phyloP scores from a whole-genome alignment of 768 basidiomycete genomes.

The Melanogaster broomeanus region DNA sequence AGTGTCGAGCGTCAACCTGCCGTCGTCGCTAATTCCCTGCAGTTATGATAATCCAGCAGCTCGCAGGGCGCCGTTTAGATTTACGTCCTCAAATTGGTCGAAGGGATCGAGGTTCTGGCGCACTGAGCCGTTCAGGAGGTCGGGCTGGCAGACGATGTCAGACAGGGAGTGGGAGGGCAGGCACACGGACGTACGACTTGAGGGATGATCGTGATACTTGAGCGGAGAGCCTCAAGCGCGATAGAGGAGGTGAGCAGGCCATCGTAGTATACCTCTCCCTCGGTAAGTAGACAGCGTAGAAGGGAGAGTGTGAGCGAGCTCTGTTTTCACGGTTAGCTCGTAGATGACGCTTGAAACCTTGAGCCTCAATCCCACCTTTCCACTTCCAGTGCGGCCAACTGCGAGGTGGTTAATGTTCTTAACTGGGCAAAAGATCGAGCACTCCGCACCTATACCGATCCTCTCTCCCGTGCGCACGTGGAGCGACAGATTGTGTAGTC shows the following conservation, averaged over 20 bases:
- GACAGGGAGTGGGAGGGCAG: not conserved
- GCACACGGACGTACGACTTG: constrained; percentile 23
- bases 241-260: constrained; percentile 47
- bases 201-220: constrained; percentile 62
- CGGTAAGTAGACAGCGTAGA: constrained; percentile 49
- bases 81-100: constrained; percentile 46
- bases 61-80: constrained; percentile 40
- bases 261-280: constrained; percentile 56
- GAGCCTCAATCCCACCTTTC: too few relatives aligned
- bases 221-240: constrained; percentile 57
- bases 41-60: constrained; percentile 38
- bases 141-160: constrained; percentile 26
- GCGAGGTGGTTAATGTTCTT: not conserved
- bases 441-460: constrained; percentile 7
- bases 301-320: constrained; percentile 55
- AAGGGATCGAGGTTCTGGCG: constrained; percentile 54
- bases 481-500: constrained; percentile 4
- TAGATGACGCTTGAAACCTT: too few relatives aligned
- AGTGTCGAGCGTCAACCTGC: constrained; percentile 44
- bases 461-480: constrained; percentile 8
- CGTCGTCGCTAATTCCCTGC: constrained; percentile 26
- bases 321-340: constrained; percentile 19
- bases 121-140: constrained; percentile 45
- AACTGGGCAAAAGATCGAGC: not conserved
- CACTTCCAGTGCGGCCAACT: constrained; percentile 11